A percentile compares a stretch with the other conserved stretches of the same genome.
These are phyloP conservation scores for Aleurites moluccanus DNA, from an alignment of 441 rosid genomes.

Conservation along the genomic window DNA sequence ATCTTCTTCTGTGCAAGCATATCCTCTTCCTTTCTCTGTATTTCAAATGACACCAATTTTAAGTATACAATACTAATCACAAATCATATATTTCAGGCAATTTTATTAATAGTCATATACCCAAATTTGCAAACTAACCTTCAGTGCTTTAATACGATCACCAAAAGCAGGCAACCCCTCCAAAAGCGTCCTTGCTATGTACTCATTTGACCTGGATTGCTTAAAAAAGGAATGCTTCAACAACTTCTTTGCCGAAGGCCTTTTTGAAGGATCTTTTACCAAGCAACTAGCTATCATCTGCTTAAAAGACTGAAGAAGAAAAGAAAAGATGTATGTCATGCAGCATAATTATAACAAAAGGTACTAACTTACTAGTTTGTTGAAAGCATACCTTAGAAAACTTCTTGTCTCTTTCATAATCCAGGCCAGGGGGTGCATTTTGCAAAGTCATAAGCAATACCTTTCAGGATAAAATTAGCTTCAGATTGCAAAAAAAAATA, in stretches of 20 bases:
- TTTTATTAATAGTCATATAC: slow-evolving; percentile 9
- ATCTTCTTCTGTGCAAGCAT: slow-evolving; percentile 99
- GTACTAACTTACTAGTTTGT: slow-evolving; percentile 6
- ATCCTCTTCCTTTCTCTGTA: slow-evolving; percentile 90
- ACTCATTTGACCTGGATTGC: slow-evolving; percentile 94
- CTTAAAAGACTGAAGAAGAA: slow-evolving; percentile 76
- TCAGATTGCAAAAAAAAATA: slow-evolving; percentile 29
- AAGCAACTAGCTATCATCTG: slow-evolving; percentile 99
- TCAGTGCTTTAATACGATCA: slow-evolving; percentile 79
- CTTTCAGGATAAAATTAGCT: slow-evolving; percentile 40
- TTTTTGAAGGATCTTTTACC: slow-evolving; percentile 95
- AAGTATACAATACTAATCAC: slow-evolving; percentile 20
- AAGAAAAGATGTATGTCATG: slow-evolving; percentile 11
- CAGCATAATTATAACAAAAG: slow-evolving; percentile 1
- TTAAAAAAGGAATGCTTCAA: slow-evolving; percentile 87
- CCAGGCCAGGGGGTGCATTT: slow-evolving; percentile 97
- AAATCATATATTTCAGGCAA: slow-evolving; percentile 4
- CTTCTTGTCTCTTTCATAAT: slow-evolving; percentile 91
- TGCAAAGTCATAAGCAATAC: slow-evolving; percentile 99
- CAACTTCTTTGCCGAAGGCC: slow-evolving; percentile 85
- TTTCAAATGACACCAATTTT: slow-evolving; percentile 27
- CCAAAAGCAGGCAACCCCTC: slow-evolving; percentile 95
- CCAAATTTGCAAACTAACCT: slow-evolving; percentile 46
- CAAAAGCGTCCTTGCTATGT: slow-evolving; percentile 66
- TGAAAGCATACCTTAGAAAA: slow-evolving; percentile 72